These are phyloP conservation scores for Sclerotinia trifoliorum DNA, from an alignment of 2,329 filamentous ascomycete species.

Conservation along the genomic window DNA sequence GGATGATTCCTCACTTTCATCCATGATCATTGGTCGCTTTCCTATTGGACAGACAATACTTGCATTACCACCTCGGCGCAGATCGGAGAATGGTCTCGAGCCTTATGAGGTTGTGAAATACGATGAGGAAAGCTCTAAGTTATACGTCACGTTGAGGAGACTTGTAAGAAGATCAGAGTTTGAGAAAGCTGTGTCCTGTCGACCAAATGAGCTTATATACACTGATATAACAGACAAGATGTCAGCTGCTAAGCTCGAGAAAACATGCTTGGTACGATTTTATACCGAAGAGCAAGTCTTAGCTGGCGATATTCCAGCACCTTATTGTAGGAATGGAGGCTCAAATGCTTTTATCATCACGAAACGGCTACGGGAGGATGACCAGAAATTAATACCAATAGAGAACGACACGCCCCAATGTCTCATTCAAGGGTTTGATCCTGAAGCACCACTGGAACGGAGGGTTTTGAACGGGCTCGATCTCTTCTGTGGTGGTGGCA, in stretches of 20 bases:
- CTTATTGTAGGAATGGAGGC: constrained; percentile 64
- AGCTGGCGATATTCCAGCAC: constrained; percentile 49
- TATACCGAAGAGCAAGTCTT: constrained; percentile 45
- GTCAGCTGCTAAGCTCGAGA: constrained; percentile 45
- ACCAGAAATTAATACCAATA: constrained; percentile 42
- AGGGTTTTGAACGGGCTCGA: constrained; percentile 60
- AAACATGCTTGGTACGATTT: constrained; percentile 59
- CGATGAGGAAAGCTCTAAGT: constrained; percentile 33
- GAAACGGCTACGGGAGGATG: constrained; percentile 39
- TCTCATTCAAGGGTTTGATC: constrained; percentile 58
- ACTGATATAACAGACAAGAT: constrained; percentile 47
- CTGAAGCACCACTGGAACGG: constrained; percentile 35
- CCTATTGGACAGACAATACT: constrained; percentile 57
- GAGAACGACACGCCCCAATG: constrained; percentile 36
- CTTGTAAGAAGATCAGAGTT: constrained; percentile 51
- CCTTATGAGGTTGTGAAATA: constrained; percentile 57
- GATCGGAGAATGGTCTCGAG: constrained; percentile 48
- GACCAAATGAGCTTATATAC: constrained; percentile 54
- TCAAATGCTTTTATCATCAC: constrained; percentile 67
- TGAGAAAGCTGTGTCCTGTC: constrained; percentile 34
- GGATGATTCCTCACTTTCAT: not conserved
- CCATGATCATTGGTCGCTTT: constrained; percentile 40
- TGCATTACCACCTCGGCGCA: constrained; percentile 44
- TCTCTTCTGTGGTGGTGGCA: constrained; percentile 76
- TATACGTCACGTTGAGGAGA: constrained; percentile 48